Base-by-base conservation (phyloP, 1,139 yeast species). In the Wickerhamomyces sp. region DNA sequence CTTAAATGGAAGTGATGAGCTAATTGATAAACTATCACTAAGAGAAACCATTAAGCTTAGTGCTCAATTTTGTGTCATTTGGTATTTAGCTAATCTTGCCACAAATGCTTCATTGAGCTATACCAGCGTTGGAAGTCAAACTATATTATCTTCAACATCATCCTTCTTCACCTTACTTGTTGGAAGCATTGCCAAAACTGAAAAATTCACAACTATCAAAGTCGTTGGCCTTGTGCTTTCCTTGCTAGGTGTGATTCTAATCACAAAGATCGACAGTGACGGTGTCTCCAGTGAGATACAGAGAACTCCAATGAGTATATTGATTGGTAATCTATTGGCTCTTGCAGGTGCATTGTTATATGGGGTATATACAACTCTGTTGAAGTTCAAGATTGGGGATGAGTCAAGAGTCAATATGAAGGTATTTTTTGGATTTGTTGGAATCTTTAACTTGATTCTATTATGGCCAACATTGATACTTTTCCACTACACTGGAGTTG, bases 401-500 rank as follows among this genome's bases (percentile, higher is more conserved):
- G 97, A 90, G 56, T 69, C 83, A 18, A 67, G 83, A 36, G 70
- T 92, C 41, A 83, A 92, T 60, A 86, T 95, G 66, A 86, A 82
- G 57, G 69, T 89, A 27, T 92, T 92, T 55, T 89, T 92, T 56
- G 98, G 97, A 3, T 90, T 86, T 62, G 97, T 92, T 21, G 98
- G 98, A 0, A 65, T 90, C 8, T 84, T 84, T 65, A 87, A 89
- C 50, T 56, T 83, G 15, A 52, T 87, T 0, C 62, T 80, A n/a
- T 60, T 90, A 36, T 89, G 97, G 96, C 97, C 98, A 3, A 63
- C 87, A 4, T 56, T 92, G 15, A 43, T 89, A 0, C 41, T 85
- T 1, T 72, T 90, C 43, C 78, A 90, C 60, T 68, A 65, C 44
- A 51, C 73, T 1, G 83, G 81, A 1, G 59, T 79, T 39, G 98